Conservation (phyloP, 2,329 filamentous ascomycete species). For the Aureobasidium musti region DNA sequence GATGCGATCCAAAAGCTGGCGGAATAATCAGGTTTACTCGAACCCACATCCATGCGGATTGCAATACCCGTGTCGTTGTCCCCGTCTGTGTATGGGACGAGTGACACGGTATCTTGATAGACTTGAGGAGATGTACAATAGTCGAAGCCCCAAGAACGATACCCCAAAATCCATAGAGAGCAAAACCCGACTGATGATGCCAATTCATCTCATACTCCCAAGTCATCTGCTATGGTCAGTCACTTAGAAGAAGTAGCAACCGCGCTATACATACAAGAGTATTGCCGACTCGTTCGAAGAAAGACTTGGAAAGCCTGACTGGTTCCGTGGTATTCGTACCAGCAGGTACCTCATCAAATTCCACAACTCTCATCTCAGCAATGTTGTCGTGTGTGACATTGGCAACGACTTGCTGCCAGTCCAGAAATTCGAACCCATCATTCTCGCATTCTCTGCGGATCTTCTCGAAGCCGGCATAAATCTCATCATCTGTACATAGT, state of each 20-base stretch:
- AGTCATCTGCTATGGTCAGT: conserved; percentile 6
- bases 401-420: conserved; percentile 3
- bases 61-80: background rate
- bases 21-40: conserved; percentile 48
- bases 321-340: background rate
- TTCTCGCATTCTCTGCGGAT: conserved; percentile 2
- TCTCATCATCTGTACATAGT: background rate
- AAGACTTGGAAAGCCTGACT: background rate
- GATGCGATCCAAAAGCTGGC: conserved; percentile 47
- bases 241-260: no score
- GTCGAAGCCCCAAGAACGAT: background rate
- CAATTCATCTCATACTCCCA: conserved; percentile 25
- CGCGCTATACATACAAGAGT: conserved; percentile 6
- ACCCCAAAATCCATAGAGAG: conserved; percentile 25
- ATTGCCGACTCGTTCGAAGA: background rate
- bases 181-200: conserved; percentile 17
- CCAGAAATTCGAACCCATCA: background rate
- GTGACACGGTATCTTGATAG: no score
- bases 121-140: background rate
- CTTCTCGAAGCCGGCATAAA: background rate
- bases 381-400: conserved; percentile 14
- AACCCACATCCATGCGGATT: conserved; percentile 36
- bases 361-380: background rate
- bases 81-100: background rate
- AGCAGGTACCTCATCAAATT: conserved; percentile 5